A percentile compares a stretch with the other conserved stretches of the same genome.
phyloP scores from a whole-genome alignment of 257 asterid genomes.

The Solanum habrochaites region DNA sequence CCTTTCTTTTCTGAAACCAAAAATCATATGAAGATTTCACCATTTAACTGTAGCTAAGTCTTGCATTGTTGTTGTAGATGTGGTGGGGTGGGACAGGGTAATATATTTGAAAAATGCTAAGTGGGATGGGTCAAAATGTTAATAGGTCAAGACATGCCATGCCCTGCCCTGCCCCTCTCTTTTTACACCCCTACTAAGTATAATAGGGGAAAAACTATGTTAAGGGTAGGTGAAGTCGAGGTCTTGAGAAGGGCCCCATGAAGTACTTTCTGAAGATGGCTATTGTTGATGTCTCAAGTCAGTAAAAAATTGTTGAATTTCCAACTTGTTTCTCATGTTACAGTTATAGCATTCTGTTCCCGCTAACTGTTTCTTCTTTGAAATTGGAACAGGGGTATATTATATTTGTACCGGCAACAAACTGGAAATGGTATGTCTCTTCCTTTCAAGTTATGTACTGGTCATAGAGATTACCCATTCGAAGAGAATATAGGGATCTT shows the following conservation, averaged over 20 bases:
- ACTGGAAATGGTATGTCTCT: conserved; percentile 63
- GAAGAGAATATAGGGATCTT: neutral
- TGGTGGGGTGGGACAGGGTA: neutral
- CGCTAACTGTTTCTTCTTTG: conserved; percentile 5
- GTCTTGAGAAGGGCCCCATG: neutral
- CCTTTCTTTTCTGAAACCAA: neutral
- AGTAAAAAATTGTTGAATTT: neutral
- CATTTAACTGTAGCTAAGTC: neutral
- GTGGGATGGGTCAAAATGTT: neutral
- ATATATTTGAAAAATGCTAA: neutral
- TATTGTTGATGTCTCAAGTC: conserved; percentile 4
- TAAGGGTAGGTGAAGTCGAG: neutral
- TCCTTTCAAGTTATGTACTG: neutral
- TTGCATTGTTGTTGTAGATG: neutral
- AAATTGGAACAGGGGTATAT: conserved; percentile 57
- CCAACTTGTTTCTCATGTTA: neutral
- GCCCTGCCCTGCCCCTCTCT: neutral
- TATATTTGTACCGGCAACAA: conserved; percentile 55
- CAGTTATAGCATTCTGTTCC: neutral
- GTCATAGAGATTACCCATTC: neutral
- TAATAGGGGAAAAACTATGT: neutral
- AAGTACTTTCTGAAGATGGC: neutral
- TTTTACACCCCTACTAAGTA: neutral
- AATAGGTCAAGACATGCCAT: neutral
- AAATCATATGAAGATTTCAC: neutral